phyloP scores from a whole-genome alignment of 106 monocot genomes.

The Xerophyta viscosa region DNA sequence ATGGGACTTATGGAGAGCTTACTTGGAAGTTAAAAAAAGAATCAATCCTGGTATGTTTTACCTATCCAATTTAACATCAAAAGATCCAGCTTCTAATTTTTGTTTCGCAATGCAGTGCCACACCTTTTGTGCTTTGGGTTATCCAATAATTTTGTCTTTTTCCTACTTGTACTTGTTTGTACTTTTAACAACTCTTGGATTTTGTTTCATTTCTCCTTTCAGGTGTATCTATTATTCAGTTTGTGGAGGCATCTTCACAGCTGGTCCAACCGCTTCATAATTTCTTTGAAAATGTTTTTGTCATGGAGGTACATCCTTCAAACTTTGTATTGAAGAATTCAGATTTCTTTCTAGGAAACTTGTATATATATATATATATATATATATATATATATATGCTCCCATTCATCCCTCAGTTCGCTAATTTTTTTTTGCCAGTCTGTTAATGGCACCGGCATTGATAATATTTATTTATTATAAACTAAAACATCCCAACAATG shows the following conservation, averaged over 20 bases:
- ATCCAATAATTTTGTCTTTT: too few relatives aligned
- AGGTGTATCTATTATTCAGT: conserved; percentile 55
- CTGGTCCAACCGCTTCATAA: conserved; percentile 73
- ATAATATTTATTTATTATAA: too few relatives aligned
- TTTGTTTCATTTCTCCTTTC: not conserved
- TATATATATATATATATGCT: too few relatives aligned
- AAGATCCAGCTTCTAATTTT: not conserved
- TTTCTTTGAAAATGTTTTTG: conserved; percentile 89
- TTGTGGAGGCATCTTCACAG: conserved; percentile 46
- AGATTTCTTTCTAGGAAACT: too few relatives aligned
- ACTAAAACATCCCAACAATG: too few relatives aligned
- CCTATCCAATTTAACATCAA: not conserved
- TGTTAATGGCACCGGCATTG: too few relatives aligned
- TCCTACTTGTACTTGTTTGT: not conserved
- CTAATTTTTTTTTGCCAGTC: too few relatives aligned
- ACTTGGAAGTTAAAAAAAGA: conserved; percentile 36
- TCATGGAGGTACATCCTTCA: conserved; percentile 98
- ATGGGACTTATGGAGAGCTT: conserved; percentile 65
- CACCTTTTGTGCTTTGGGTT: too few relatives aligned
- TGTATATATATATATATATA: too few relatives aligned
- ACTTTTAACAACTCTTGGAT: not conserved
- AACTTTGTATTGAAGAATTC: too few relatives aligned
- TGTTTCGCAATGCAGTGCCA: not conserved
- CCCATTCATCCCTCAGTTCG: too few relatives aligned
- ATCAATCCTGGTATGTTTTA: conserved; percentile 66